Percentiles rank a stretch among this genome's conserved stretches.
phyloP scores from a whole-genome alignment of 2,329 filamentous ascomycete genomes.

The Pseudogymnoascus sp. region DNA sequence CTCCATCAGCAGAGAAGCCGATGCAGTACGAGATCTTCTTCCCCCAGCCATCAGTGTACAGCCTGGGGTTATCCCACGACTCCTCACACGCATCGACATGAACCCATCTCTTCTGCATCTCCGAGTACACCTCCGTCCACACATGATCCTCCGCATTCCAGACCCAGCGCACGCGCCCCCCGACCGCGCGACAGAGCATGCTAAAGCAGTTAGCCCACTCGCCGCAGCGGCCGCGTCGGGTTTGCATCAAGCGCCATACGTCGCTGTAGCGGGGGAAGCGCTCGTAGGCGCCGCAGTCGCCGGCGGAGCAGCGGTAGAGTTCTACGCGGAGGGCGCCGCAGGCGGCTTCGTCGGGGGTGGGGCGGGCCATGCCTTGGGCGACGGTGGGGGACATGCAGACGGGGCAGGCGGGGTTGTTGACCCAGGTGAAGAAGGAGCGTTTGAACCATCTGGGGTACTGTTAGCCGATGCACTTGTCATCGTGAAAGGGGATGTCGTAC shows the following conservation, averaged over 20 bases:
- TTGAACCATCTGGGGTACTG: conserved; percentile 72
- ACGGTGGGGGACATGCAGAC: conserved; percentile 76
- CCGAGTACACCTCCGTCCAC: conserved; percentile 96
- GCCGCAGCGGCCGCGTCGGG: conserved; percentile 74
- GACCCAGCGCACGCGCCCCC: conserved; percentile 87
- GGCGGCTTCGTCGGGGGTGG: conserved; percentile 80
- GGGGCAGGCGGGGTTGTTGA: conserved; percentile 86
- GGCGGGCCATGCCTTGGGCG: conserved; percentile 71
- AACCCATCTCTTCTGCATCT: conserved; percentile 89
- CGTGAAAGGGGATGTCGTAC: conserved; percentile 35
- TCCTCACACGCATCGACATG: conserved; percentile 94
- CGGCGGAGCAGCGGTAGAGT: conserved; percentile 75
- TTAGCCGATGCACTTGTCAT: conserved; percentile 14
- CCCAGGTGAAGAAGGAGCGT: conserved; percentile 88
- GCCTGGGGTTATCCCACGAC: conserved; percentile 84
- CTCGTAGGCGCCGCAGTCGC: conserved; percentile 68
- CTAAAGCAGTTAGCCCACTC: conserved; percentile 99
- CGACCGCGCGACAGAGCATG: conserved; percentile 92
- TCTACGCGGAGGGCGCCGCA: conserved; percentile 83
- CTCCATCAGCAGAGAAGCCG: conserved; percentile 85
- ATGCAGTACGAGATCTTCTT: conserved; percentile 97
- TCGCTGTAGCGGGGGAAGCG: conserved; percentile 92
- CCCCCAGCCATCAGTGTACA: conserved; percentile 92
- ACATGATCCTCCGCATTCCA: conserved; percentile 98
- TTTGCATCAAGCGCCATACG: conserved; percentile 86